These are phyloP conservation scores for Colletotrichum cordylinicola DNA, from an alignment of 2,329 filamentous ascomycete species.

Conservation along the genomic window DNA sequence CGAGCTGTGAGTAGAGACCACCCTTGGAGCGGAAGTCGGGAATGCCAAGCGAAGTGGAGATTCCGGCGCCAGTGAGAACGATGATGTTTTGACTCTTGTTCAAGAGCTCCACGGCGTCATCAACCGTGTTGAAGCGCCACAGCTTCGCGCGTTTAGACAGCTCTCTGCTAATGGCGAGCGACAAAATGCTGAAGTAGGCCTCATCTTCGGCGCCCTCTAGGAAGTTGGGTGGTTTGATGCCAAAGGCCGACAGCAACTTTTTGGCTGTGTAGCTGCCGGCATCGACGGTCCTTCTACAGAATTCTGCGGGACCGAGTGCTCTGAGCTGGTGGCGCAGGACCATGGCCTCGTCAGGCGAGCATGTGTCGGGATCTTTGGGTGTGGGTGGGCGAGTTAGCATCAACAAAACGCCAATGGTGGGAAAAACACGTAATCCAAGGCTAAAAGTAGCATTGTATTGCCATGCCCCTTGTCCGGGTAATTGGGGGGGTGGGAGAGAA, in stretches of 20 bases:
- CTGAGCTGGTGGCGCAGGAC: slow-evolving; percentile 75
- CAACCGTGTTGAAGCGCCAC: slow-evolving; percentile 79
- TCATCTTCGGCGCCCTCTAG: slow-evolving; percentile 77
- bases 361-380: slow-evolving; percentile 52
- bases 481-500: background rate
- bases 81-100: slow-evolving; percentile 82
- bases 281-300: slow-evolving; percentile 75
- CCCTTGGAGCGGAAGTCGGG: slow-evolving; percentile 96
- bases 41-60: slow-evolving; percentile 95
- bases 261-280: slow-evolving; percentile 75
- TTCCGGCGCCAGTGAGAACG: slow-evolving; percentile 93
- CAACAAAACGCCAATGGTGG: background rate
- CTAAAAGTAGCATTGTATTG: slow-evolving; percentile 12
- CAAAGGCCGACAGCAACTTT: slow-evolving; percentile 87
- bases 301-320: slow-evolving; percentile 77
- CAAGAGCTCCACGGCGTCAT: slow-evolving; percentile 84
- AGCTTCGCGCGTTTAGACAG: slow-evolving; percentile 84
- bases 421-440: slow-evolving; percentile 11
- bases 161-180: slow-evolving; percentile 80
- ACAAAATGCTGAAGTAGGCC: slow-evolving; percentile 76
- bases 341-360: slow-evolving; percentile 72
- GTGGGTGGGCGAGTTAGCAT: slow-evolving; percentile 15
- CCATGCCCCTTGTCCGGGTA: slow-evolving; percentile 4
- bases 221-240: slow-evolving; percentile 74
- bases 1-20: slow-evolving; percentile 87